A percentile compares a stretch with the other conserved stretches of the same genome.
Evolutionary conservation across 75 land plant genomes (phyloP).

Genomic region (Pinus tabuliformis): DNA sequence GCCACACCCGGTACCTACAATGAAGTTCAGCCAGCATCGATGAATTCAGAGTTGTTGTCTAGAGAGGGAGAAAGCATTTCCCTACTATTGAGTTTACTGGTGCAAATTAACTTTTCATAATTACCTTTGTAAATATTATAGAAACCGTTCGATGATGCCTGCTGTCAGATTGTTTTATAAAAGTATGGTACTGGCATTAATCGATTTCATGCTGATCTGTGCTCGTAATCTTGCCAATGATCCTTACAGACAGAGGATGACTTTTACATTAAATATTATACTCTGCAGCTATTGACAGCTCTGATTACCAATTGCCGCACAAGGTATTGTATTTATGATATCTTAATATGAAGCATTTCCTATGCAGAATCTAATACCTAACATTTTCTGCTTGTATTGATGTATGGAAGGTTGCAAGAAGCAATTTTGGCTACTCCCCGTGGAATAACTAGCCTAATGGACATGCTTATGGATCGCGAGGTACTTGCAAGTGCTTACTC

Average conservation of each 20-base stretch:
- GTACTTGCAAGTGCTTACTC: constrained; percentile 22
- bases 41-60: constrained; percentile 90
- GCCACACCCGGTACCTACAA: constrained; percentile 38
- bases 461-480: constrained; percentile 99
- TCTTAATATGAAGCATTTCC: not conserved
- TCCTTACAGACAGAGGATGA: constrained; percentile 78
- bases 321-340: constrained; percentile 45
- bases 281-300: constrained; percentile 86
- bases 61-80: constrained; percentile 83
- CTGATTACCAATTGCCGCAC: constrained; percentile 74
- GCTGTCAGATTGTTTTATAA: not conserved
- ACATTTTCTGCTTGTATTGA: constrained; percentile 6
- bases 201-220: not conserved
- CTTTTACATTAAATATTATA: constrained; percentile 91
- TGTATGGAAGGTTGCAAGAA: constrained; percentile 75
- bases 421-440: constrained; percentile 87
- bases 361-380: not conserved
- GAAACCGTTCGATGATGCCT: not conserved
- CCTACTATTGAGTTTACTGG: constrained; percentile 88
- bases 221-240: not conserved
- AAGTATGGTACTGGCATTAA: too few relatives aligned
- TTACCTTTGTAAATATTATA: not conserved
- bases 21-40: constrained; percentile 74
- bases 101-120: constrained; percentile 23
- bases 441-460: constrained; percentile 94